Conservation (phyloP, 2,329 filamentous ascomycete species). For the Aspergillus quadrilineatus region DNA sequence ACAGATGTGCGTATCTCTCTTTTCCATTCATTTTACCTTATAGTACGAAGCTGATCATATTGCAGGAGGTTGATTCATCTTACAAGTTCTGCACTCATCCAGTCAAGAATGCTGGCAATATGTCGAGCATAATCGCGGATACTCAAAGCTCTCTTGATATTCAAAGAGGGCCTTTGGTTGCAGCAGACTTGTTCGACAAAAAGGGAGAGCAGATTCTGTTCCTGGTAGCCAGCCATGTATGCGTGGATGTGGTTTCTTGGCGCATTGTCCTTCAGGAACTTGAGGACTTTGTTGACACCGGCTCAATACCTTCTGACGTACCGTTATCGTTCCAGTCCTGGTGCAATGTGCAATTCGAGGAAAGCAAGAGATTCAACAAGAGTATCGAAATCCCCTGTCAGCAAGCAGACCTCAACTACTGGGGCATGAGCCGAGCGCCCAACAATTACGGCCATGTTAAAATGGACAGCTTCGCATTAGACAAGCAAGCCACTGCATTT, state of each 20-base stretch:
- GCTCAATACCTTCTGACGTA: conserved; percentile 33
- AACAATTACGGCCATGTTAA: conserved; percentile 39
- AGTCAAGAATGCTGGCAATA: conserved; percentile 23
- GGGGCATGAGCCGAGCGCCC: conserved; percentile 33
- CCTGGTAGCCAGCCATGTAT: conserved; percentile 22
- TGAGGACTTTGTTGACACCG: conserved; percentile 35
- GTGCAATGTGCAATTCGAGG: conserved; percentile 35
- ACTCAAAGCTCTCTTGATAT: conserved; percentile 35
- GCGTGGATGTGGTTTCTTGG: conserved; percentile 29
- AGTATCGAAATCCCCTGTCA: conserved; percentile 27
- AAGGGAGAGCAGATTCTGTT: conserved; percentile 18
- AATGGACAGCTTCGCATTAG: conserved; percentile 36
- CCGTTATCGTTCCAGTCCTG: conserved; percentile 42
- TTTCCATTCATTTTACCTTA: background rate
- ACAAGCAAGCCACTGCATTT: conserved; percentile 32
- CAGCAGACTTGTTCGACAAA: conserved; percentile 21
- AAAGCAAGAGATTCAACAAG: conserved; percentile 22
- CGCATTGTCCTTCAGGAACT: conserved; percentile 39
- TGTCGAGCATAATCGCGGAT: conserved; percentile 29
- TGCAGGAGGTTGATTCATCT: conserved; percentile 32
- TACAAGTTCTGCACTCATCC: conserved; percentile 33
- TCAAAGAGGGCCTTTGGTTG: conserved; percentile 27
- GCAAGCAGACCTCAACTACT: conserved; percentile 36
- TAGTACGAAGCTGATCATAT: conserved; percentile 12
- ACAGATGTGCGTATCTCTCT: conserved; percentile 22